These are phyloP conservation scores for Ophiostoma perfectum DNA, from an alignment of 2,329 filamentous ascomycete genomes.

Conservation along the genomic window DNA sequence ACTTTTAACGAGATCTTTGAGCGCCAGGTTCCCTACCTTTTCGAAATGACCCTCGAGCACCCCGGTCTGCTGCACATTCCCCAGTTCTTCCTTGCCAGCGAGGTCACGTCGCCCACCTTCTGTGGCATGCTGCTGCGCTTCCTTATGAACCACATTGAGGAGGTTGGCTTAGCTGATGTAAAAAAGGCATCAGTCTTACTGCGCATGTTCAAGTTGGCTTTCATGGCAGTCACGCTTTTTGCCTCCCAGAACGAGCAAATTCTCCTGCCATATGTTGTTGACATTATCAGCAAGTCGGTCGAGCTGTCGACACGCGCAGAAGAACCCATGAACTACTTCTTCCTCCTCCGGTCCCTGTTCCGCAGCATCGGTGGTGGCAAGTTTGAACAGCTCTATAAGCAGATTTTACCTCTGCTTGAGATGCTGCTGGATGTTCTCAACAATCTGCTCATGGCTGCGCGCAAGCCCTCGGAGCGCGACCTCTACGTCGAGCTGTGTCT, in stretches of 20 bases:
- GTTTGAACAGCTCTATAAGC: constrained; percentile 97
- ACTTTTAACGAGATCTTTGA: constrained; percentile 99
- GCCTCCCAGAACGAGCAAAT: constrained; percentile 93
- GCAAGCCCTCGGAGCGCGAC: constrained; percentile 85
- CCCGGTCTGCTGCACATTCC: constrained; percentile 89
- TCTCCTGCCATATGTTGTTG: constrained; percentile 88
- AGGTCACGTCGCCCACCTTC: constrained; percentile 95
- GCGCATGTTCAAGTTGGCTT: constrained; percentile 93
- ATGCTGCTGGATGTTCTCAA: constrained; percentile 98
- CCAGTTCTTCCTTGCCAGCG: constrained; percentile 97
- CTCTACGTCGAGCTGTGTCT: constrained; percentile 95
- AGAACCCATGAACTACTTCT: constrained; percentile 98
- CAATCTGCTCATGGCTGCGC: constrained; percentile 82
- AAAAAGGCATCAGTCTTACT: constrained; percentile 90
- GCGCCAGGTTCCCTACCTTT: constrained; percentile 91
- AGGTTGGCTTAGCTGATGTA: constrained; percentile 87
- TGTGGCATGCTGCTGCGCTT: constrained; percentile 97
- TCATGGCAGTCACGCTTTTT: constrained; percentile 98
- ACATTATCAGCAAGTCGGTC: constrained; percentile 95
- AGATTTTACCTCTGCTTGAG: constrained; percentile 90
- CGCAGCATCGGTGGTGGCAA: constrained; percentile 94
- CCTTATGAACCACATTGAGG: constrained; percentile 91
- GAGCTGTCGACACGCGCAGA: constrained; percentile 92
- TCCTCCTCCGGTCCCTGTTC: constrained; percentile 86
- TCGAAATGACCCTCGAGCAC: constrained; percentile 97